Base-by-base conservation (phyloP, 495 filamentous ascomycete species). In the Geoglossum glabrum region DNA sequence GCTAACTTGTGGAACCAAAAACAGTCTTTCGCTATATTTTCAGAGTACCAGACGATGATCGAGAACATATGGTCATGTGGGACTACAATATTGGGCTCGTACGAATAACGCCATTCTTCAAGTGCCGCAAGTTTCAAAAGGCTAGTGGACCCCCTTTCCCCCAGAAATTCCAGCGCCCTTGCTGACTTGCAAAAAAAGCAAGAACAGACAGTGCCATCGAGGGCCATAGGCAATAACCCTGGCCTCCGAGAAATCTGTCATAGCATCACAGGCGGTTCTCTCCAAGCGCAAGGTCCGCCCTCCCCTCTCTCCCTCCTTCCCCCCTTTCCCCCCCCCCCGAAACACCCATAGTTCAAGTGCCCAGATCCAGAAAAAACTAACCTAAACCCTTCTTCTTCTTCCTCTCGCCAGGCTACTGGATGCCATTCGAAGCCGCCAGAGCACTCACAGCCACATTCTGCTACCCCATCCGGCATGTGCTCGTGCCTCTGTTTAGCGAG, bases 41-140 rank as follows among this genome's bases (percentile, higher is more conserved):
- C 71, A 78, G 79, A 63, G 66, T 82, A 25, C 83, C 83, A 7
- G 80, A 73, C 11, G 77, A 87, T 40, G 78, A 81, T 6, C 76
- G 74, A 60, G 68, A 73, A 52, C 89, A 87, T 73, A 78, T 74
- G 7, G 80, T 98, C 26, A 87, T 94, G 81, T 98, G 92, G 92
- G 92, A 98, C 67, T 95, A 95, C 68, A 88, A 89, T 60, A 81
- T 90, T 58, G 92, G 92, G n/a, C 82, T 95, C 27, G 90, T 96
- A 55, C 81, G 90, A 59, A 90, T 90, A 64, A 96, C 92, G 6
- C 85, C 87, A 45, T 85, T 98, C 65, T 97, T 98, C 77, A 94
- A 94, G 65, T 87, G 85, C 63, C 81, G 79, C 59, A 80, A 81
- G 58, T 88, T 90, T 66, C 77, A 83, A 45, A 98, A 98, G 81